These are phyloP conservation scores for Trichosporon ovoides DNA, from an alignment of 1,284 basidiomycete species.

Conservation along the genomic window DNA sequence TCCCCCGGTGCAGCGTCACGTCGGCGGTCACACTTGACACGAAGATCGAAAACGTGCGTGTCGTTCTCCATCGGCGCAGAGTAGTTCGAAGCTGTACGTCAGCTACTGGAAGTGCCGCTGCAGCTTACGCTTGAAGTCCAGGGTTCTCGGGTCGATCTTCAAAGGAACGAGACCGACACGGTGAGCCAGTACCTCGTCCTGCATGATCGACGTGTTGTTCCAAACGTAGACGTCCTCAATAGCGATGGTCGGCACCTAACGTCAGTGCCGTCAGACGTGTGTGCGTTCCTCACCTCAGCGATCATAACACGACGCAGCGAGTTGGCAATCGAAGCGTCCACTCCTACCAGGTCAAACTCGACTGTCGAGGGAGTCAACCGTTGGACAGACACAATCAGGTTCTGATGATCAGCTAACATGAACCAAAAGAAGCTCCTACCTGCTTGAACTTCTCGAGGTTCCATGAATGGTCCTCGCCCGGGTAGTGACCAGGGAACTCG, in stretches of 20 bases:
- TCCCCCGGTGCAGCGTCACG: constrained; percentile 54
- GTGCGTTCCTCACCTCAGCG: constrained; percentile 65
- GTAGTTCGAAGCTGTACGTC: constrained; percentile 50
- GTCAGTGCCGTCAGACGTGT: background rate
- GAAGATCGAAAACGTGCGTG: constrained; percentile 82
- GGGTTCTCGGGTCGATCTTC: constrained; percentile 68
- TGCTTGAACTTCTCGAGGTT: constrained; percentile 66
- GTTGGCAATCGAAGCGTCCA: constrained; percentile 95
- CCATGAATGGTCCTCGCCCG: constrained; percentile 79
- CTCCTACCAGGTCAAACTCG: constrained; percentile 92
- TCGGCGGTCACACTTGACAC: constrained; percentile 66
- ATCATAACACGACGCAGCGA: constrained; percentile 87
- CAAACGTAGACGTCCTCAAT: constrained; percentile 90
- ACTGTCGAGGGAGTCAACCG: constrained; percentile 73
- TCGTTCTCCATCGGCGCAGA: constrained; percentile 71
- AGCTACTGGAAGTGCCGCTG: background rate
- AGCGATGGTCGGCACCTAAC: constrained; percentile 81
- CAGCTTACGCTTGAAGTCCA: constrained; percentile 49
- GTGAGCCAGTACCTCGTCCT: constrained; percentile 89
- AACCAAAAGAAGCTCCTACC: constrained; percentile 48
- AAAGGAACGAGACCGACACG: constrained; percentile 86
- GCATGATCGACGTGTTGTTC: constrained; percentile 93
- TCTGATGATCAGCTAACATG: constrained; percentile 51
- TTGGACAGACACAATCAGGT: constrained; percentile 66
- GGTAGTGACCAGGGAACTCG: constrained; percentile 51